These are phyloP conservation scores for Brassica rapa DNA, from an alignment of 345 rosid species.

Conservation along the genomic window DNA sequence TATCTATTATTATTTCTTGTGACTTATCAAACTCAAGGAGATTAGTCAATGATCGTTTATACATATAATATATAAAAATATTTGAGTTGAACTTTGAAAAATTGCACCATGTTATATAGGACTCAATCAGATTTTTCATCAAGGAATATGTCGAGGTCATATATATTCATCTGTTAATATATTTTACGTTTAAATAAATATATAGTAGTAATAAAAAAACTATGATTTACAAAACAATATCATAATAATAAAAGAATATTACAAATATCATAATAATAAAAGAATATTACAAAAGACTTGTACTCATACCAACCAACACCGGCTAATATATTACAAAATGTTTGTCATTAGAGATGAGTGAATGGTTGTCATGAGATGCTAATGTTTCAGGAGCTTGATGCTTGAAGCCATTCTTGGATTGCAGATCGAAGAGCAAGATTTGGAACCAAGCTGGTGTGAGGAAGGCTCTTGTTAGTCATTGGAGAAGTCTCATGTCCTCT, in stretches of 20 bases:
- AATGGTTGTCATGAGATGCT: neutral
- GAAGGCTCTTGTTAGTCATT: conserved; percentile 53
- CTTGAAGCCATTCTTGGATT: conserved; percentile 61
- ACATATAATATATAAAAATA: neutral
- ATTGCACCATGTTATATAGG: neutral
- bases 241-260: neutral
- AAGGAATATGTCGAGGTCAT: neutral
- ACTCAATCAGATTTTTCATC: neutral
- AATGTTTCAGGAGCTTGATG: neutral
- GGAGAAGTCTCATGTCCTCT: conserved; percentile 63
- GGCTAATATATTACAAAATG: neutral
- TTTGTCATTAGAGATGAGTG: no score
- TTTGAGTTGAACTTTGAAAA: neutral
- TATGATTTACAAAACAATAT: neutral
- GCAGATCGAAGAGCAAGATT: conserved; percentile 53
- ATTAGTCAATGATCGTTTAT: neutral
- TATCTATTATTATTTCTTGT: neutral
- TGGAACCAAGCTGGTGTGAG: conserved; percentile 45
- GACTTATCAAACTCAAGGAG: neutral
- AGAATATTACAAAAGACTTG: neutral
- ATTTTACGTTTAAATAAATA: no score
- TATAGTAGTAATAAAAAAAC: no score
- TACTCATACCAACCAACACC: neutral
- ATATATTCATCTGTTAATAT: no score
- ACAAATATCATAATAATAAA: neutral